Conservation (phyloP, 495 filamentous ascomycete genomes). For the Hypoxylon crocopeplum region DNA sequence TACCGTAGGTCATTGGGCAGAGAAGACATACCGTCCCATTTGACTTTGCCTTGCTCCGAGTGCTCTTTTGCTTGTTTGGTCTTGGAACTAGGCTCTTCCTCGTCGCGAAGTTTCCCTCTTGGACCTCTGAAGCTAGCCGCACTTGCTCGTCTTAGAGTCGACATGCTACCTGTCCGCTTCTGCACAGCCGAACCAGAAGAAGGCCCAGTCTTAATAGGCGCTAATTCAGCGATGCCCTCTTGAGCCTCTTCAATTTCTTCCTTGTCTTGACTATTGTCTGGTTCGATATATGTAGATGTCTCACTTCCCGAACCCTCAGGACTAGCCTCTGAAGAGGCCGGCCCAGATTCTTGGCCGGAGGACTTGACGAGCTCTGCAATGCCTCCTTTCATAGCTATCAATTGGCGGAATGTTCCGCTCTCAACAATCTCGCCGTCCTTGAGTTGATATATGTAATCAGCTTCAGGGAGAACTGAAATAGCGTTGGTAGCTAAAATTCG, state of each 20-base stretch:
- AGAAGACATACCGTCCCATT: slow-evolving; percentile 70
- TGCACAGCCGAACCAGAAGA: slow-evolving; percentile 40
- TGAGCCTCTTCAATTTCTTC: slow-evolving; percentile 75
- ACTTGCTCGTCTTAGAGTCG: slow-evolving; percentile 86
- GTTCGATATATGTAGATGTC: slow-evolving; percentile 65
- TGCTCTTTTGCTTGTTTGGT: slow-evolving; percentile 86
- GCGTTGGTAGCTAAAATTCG: slow-evolving; percentile 96
- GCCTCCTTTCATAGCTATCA: slow-evolving; percentile 92
- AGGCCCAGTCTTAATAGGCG: slow-evolving; percentile 68
- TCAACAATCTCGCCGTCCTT: slow-evolving; percentile 85
- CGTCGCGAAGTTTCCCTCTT: slow-evolving; percentile 80
- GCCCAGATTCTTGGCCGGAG: slow-evolving; percentile 59
- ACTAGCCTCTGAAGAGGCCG: slow-evolving; percentile 41
- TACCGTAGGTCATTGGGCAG: neutral
- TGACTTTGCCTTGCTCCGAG: slow-evolving; percentile 93
- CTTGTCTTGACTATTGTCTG: slow-evolving; percentile 53
- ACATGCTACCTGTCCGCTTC: slow-evolving; percentile 69
- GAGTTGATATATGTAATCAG: slow-evolving; percentile 81
- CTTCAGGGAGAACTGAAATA: slow-evolving; percentile 86
- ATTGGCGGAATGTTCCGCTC: slow-evolving; percentile 84
- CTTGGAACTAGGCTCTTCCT: slow-evolving; percentile 75
- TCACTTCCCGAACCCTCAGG: slow-evolving; percentile 61
- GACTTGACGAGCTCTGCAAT: slow-evolving; percentile 86
- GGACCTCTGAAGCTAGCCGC: slow-evolving; percentile 88
- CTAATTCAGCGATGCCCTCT: slow-evolving; percentile 70